Conservation (phyloP, 805 yeast genomes). For the Teunomyces kruisii region DNA sequence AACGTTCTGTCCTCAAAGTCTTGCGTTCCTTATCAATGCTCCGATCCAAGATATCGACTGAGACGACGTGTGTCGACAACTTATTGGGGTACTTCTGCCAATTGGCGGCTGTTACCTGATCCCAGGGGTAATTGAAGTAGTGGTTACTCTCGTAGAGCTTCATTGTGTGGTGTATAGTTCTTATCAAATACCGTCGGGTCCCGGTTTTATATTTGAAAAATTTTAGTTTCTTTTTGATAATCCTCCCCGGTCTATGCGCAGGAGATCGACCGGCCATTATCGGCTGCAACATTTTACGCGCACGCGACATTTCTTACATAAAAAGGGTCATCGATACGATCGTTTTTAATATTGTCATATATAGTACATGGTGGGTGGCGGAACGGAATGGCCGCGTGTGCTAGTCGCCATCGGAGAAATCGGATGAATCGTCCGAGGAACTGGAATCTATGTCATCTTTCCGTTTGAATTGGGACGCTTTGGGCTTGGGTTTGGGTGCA, state of each 20-base stretch:
- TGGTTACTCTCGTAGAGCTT: slow-evolving; percentile 73
- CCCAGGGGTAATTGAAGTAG: slow-evolving; percentile 84
- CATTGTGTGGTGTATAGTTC: slow-evolving; percentile 45
- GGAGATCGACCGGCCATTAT: neutral
- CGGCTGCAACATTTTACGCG: neutral
- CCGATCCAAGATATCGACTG: slow-evolving; percentile 84
- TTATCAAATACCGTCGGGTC: neutral
- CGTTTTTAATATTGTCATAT: too few species aligned
- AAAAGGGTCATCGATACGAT: neutral
- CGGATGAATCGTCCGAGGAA: neutral
- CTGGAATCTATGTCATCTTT: neutral
- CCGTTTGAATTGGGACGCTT: neutral
- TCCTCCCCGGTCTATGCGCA: neutral
- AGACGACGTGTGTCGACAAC: slow-evolving; percentile 85
- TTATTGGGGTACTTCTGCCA: slow-evolving; percentile 98
- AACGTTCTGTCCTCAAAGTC: slow-evolving; percentile 71
- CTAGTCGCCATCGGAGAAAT: neutral
- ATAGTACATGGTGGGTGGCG: neutral
- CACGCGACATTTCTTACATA: neutral
- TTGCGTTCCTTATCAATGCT: slow-evolving; percentile 53
- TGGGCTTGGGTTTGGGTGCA: neutral
- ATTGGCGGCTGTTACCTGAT: slow-evolving; percentile 90
- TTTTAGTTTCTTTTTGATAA: neutral
- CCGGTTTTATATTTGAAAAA: neutral
- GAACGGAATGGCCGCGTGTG: neutral